phyloP scores from a whole-genome alignment of 1,284 basidiomycete species.

The Microbotryum silenes-acaulis region DNA sequence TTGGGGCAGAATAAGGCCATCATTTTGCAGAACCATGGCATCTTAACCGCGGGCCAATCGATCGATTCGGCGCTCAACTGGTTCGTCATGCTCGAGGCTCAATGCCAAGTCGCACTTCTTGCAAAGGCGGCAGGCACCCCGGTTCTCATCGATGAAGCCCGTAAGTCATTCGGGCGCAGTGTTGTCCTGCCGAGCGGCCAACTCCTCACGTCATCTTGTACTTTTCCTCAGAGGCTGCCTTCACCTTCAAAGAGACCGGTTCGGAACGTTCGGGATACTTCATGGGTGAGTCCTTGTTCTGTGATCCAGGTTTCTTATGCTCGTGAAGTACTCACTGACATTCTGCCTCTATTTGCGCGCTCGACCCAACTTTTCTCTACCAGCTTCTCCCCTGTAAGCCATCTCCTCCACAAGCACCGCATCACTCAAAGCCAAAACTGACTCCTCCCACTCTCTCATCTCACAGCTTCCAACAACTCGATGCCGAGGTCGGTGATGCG shows the following conservation, averaged over 20 bases:
- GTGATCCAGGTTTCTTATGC: background rate
- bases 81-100: conserved; percentile 45
- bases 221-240: conserved; percentile 2
- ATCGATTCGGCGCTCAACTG: conserved; percentile 45
- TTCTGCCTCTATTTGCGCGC: too few species aligned
- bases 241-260: conserved; percentile 16
- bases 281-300: background rate
- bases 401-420: too few species aligned
- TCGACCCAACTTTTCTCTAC: too few species aligned
- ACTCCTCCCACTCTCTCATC: too few species aligned
- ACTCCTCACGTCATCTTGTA: too few species aligned
- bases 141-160: conserved; percentile 17
- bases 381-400: too few species aligned
- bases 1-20: conserved; percentile 42
- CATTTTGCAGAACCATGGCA: conserved; percentile 53
- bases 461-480: too few species aligned
- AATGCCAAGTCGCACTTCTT: conserved; percentile 50
- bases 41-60: conserved; percentile 43
- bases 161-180: too few species aligned
- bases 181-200: too few species aligned
- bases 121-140: conserved; percentile 45
- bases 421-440: too few species aligned
- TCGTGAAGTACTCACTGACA: too few species aligned
- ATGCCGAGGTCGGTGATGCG: too few species aligned
- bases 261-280: conserved; percentile 13